These are phyloP conservation scores for Erodium moschatum DNA, from an alignment of 441 rosid genomes.

Conservation along the genomic window DNA sequence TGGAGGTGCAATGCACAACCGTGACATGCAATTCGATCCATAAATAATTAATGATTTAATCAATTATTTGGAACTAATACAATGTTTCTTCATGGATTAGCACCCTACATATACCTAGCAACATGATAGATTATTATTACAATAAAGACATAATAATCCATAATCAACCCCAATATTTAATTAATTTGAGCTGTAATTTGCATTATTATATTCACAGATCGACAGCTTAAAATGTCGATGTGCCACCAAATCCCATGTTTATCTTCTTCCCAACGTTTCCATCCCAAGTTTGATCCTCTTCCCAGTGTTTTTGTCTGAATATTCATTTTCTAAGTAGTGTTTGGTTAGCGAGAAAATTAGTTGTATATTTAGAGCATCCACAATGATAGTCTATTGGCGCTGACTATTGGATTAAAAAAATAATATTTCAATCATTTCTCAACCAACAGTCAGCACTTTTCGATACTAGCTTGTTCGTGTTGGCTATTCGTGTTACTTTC, in stretches of 20 bases:
- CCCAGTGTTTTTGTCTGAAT: neutral
- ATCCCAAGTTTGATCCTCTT: too few relatives aligned
- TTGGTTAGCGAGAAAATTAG: too few relatives aligned
- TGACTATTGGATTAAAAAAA: too few relatives aligned
- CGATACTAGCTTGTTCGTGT: too few relatives aligned
- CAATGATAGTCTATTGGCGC: too few relatives aligned
- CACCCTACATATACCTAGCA: neutral
- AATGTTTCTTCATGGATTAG: conserved; percentile 3
- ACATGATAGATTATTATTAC: neutral
- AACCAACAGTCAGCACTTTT: too few relatives aligned
- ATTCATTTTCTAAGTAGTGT: neutral
- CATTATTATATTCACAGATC: neutral
- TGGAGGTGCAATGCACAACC: too few relatives aligned
- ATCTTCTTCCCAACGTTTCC: neutral
- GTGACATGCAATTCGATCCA: too few relatives aligned
- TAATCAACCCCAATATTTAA: neutral
- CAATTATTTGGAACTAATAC: conserved; percentile 1
- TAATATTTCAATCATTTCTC: too few relatives aligned
- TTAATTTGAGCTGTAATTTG: neutral
- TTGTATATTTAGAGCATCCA: too few relatives aligned
- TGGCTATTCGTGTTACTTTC: too few relatives aligned
- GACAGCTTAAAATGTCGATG: conserved; percentile 8
- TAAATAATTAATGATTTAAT: neutral
- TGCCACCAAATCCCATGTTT: conserved; percentile 9
- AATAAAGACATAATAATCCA: neutral